Evolutionary conservation across 148 eudicot species (phyloP), one percentile per base, ranked within the genome.

Genomic region (Rhododendron simsii): DNA sequence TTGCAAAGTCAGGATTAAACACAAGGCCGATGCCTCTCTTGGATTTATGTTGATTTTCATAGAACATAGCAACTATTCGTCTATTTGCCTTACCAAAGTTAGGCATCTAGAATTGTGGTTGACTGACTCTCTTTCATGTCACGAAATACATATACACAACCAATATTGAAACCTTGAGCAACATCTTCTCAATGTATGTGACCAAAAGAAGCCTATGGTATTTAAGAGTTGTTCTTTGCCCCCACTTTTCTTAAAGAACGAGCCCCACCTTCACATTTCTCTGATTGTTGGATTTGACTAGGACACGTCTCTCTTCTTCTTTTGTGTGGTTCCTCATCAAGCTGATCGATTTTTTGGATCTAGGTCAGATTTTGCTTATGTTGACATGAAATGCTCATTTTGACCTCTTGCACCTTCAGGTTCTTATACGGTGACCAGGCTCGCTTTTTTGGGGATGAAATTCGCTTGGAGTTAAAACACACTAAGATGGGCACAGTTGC

Each of bases 351-450:
- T 73, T 47, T 86, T 80, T 41, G 83, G n/a, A 39, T 69, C 1
- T 81, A 44, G 37, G 73, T 47, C 47, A 71, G 33, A 73, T 59
- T 9, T 26, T 75, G 5, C 41, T 14, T 11, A 12, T 69, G 16
- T 37, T 67, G 53, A 28, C 30, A 23, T 71, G 41, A 41, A 47
- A 63, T 86, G 81, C 87, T 51, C 77, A 57, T 44, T 71, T 63
- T 12, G 35, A 45, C 26, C 65, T 39, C 73, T 2, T 89, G 55
- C 63, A n/a, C 59, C 89, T 89, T 88, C 88, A 96, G 99, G 90
- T 92, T 89, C 85, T 84, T 96, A 67, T 96, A 92, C 87, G 99
- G 99, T 55, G 95, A 96, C 37, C 98, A 96, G 85, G 99, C 99
- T 81, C 98, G 98, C 21, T 96, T 96, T 90, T 96, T 96, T 82